Base-by-base conservation (phyloP, 179 eudicot genomes). In the Pouteria campechiana region DNA sequence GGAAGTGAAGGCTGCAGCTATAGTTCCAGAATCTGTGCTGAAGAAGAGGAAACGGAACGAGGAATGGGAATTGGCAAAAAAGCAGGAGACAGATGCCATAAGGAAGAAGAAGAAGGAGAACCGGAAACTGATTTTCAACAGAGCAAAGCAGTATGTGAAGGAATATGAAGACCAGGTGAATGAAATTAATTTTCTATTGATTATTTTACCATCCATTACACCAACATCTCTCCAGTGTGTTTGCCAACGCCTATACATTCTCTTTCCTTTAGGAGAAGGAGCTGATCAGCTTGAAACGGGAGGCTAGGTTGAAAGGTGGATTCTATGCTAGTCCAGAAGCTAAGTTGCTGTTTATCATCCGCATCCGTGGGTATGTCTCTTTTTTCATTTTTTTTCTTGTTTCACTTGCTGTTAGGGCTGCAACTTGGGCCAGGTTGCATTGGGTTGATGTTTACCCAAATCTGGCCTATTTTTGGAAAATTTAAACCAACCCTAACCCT, bases 241-340 rank as follows among this genome's bases (percentile, higher is more conserved):
- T 27, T 28, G n/a, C n/a, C n/a, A n/a, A n/a, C n/a, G n/a, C n/a
- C n/a, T n/a, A n/a, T n/a, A n/a, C n/a, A n/a, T 34, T 9, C 29
- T 18, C 15, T 22, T 0, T 10, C n/a, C 8, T 43, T 25, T 61
- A 81, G 95, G 83, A 85, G 62, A 78, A 52, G 50, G 79, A 75
- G 56, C n/a, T 72, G 24, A 65, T 85, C 51, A 57, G 60, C 8
- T 44, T 84, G 73, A 84, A 83, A 55, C 77, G 92, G 15, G 87
- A 84, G 53, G 83, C 95, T 7, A 78, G 82, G 55, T 52, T 81
- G 69, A 75, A 63, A 61, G 95, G 95, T 16, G 93, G 93, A 2
- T 85, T 85, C 35, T 84, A 84, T 58, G 92, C 78, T 12, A 73
- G 76, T 57, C 76, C 93, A 8, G 72, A 79, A 48, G 90, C 95